Evolutionary conservation across 2,329 filamentous ascomycete genomes (phyloP), one percentile per base, ranked within the genome.

Genomic region (Neobulgaria alba): DNA sequence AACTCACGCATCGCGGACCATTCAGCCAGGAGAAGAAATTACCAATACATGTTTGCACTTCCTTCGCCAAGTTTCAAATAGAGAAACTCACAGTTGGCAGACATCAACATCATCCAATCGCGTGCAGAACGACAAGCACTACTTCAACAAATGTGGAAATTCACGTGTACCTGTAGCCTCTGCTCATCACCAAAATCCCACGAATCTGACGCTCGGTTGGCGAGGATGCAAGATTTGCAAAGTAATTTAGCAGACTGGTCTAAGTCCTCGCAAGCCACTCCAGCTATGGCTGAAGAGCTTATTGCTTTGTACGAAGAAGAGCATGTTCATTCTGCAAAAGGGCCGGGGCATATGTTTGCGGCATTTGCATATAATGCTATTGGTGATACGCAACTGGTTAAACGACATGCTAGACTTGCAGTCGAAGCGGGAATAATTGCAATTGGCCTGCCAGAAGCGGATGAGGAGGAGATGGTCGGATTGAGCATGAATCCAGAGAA

Each of bases 351-450:
- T 56, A 12, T 62, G 63, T 51, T 66, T 14, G 63, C 63, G 14
- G 62, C 63, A 1, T 44, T 64, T n/a, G 64, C 65, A 35, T 64
- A 60, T 46, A 63, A 64, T 44, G 62, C 59, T 10, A 48, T 62
- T 0, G 61, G 62, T 0, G 54, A 63, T 30, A 49, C 47, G 3
- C 46, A 36, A 15, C 54, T 44, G 19, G 64, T 62, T 14, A 48
- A 53, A 3, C 54, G 52, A 45, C 60, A 63, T 42, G 64, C 63
- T 4, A 38, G 53, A 12, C 49, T 54, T 23, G 48, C 59, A 12
- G 39, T 59, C 8, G 49, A 57, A 29, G 51, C 52, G 4, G 47
- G 52, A 2, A 37, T 59, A 21, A 51, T 60, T n/a, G 55, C 56
- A 47, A 55, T 56, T 42, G 61, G 51, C 9, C 55, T 55, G 43